A percentile compares a stretch with the other conserved stretches of the same genome.
Conservation (phyloP, 441 rosid genomes). For the Corymbia calophylla region DNA sequence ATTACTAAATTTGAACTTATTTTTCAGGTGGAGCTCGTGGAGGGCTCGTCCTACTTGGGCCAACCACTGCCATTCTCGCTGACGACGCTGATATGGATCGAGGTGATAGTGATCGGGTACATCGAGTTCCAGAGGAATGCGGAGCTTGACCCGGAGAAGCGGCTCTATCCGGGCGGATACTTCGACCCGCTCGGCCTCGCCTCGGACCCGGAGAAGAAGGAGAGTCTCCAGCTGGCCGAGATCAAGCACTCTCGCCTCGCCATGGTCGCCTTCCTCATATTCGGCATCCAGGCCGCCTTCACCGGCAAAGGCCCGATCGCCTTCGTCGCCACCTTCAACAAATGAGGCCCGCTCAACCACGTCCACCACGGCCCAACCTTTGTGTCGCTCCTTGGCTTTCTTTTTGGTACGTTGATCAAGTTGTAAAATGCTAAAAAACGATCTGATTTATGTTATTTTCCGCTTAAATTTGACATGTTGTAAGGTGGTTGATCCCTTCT, state of each 20-base stretch:
- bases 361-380: not conserved
- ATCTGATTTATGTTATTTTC: not conserved
- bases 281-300: constrained; percentile 60
- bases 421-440: not conserved
- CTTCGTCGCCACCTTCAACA: constrained; percentile 59
- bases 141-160: constrained; percentile 67
- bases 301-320: constrained; percentile 79
- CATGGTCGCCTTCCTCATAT: constrained; percentile 79
- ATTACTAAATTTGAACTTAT: not conserved
- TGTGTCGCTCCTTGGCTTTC: not conserved
- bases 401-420: not conserved
- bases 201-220: constrained; percentile 59
- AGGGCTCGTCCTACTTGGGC: constrained; percentile 83
- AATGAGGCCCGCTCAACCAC: constrained; percentile 1
- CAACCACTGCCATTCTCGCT: constrained; percentile 74
- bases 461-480: not conserved
- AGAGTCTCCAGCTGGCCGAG: constrained; percentile 61
- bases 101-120: constrained; percentile 68
- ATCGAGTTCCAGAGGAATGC: constrained; percentile 77
- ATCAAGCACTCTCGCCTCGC: constrained; percentile 79
- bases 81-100: constrained; percentile 74
- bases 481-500: not conserved
- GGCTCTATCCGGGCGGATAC: constrained; percentile 83
- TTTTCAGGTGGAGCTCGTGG: constrained; percentile 64
- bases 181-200: constrained; percentile 82